phyloP scores from a whole-genome alignment of 164 flowering plant genomes.

The Saururus chinensis region DNA sequence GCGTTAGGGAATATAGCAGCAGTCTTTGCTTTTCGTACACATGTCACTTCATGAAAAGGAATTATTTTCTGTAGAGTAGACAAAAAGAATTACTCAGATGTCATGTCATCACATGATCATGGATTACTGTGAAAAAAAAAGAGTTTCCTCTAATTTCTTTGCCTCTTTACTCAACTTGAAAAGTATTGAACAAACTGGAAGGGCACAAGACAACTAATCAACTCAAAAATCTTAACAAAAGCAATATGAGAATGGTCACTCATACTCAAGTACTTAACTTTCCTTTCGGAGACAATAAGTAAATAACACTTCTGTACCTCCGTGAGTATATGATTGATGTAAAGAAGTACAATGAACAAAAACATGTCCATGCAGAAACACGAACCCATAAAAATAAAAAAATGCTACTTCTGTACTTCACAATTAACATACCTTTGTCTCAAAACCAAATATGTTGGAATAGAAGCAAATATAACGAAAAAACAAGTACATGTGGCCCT shows the following conservation, averaged over 20 bases:
- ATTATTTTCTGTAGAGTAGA: slow-evolving; percentile 58
- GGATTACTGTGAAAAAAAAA: background rate
- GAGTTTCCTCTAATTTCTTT: background rate
- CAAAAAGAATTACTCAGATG: background rate
- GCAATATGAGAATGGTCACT: background rate
- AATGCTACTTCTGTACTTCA: too few relatives aligned
- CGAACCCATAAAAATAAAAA: background rate
- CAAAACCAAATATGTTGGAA: slow-evolving; percentile 94
- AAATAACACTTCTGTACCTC: background rate
- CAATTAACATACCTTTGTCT: slow-evolving; percentile 62
- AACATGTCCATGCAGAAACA: too few relatives aligned
- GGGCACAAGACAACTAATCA: background rate
- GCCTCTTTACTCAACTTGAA: background rate
- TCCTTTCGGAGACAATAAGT: background rate
- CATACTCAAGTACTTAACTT: background rate
- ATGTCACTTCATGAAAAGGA: slow-evolving; percentile 61
- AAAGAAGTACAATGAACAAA: too few relatives aligned
- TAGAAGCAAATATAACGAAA: slow-evolving; percentile 74
- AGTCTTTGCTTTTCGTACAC: slow-evolving; percentile 82
- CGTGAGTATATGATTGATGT: background rate
- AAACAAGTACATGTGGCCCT: slow-evolving; percentile 98
- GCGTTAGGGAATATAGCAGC: slow-evolving; percentile 96
- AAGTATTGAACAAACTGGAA: background rate
- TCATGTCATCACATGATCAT: slow-evolving; percentile 1
- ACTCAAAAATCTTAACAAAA: too few relatives aligned